phyloP scores from a whole-genome alignment of 345 rosid genomes.

The Hibiscus tridactylites region DNA sequence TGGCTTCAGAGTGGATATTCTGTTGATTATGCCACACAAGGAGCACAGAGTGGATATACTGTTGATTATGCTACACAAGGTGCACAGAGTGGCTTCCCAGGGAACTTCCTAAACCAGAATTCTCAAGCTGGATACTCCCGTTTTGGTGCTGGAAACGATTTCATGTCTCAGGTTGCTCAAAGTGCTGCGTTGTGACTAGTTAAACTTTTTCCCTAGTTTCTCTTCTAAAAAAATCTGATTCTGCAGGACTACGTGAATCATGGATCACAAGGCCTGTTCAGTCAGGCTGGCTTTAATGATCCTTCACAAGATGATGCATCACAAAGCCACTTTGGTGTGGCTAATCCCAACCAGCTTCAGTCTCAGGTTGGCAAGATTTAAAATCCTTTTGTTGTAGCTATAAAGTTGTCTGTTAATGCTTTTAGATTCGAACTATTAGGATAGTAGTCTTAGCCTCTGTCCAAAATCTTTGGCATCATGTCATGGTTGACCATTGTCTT shows the following conservation, averaged over 20 bases:
- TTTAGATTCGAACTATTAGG: neutral
- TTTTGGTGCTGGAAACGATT: conserved; percentile 75
- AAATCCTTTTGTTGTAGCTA: neutral
- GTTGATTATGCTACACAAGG: conserved; percentile 92
- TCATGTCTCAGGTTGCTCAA: conserved; percentile 85
- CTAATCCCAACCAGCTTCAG: conserved; percentile 68
- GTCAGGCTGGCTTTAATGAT: conserved; percentile 80
- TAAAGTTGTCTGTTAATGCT: neutral
- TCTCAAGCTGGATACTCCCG: conserved; percentile 89
- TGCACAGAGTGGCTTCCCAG: conserved; percentile 78
- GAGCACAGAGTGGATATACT: conserved; percentile 74
- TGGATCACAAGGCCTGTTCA: conserved; percentile 88
- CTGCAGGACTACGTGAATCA: conserved; percentile 80
- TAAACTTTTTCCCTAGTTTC: neutral
- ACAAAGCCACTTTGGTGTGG: conserved; percentile 66
- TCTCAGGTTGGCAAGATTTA: conserved; percentile 55
- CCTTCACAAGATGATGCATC: conserved; percentile 77
- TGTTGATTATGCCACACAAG: conserved; percentile 88
- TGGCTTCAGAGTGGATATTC: conserved; percentile 80
- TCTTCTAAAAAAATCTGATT: neutral
- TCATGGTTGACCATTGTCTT: neutral
- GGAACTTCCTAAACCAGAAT: conserved; percentile 79
- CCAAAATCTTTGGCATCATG: neutral
- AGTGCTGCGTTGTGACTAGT: neutral
- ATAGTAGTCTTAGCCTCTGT: neutral